A percentile compares a stretch with the other conserved stretches of the same genome.
These are phyloP conservation scores for Seiridium cupressi DNA, from an alignment of 2,329 filamentous ascomycete species.

Conservation along the genomic window DNA sequence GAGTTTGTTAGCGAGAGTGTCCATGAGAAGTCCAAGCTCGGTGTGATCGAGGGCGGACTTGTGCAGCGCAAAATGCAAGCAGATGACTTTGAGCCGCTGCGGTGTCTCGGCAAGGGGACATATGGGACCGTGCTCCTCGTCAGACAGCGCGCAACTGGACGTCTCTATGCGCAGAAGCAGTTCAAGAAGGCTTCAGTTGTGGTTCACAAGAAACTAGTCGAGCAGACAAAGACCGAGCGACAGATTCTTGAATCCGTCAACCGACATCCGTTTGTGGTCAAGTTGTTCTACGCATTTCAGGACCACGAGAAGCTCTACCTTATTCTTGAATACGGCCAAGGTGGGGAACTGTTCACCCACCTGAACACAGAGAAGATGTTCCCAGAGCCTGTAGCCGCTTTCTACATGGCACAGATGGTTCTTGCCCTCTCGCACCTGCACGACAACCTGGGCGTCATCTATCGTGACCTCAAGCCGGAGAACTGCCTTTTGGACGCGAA, in stretches of 20 bases:
- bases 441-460: constrained; percentile 87
- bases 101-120: constrained; percentile 92
- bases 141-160: constrained; percentile 82
- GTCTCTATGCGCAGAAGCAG: constrained; percentile 95
- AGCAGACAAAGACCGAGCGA: constrained; percentile 97
- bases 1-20: constrained; percentile 77
- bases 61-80: constrained; percentile 80
- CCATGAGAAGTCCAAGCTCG: constrained; percentile 33
- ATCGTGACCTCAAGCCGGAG: constrained; percentile 95
- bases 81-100: constrained; percentile 84
- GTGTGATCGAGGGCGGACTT: constrained; percentile 51
- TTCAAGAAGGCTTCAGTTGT: constrained; percentile 96
- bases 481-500: constrained; percentile 92
- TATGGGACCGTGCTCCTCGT: constrained; percentile 95
- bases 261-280: constrained; percentile 95
- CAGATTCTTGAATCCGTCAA: constrained; percentile 94
- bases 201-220: constrained; percentile 91
- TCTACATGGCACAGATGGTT: constrained; percentile 99
- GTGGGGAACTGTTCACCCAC: constrained; percentile 95
- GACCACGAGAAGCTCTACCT: constrained; percentile 97
- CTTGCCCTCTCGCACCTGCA: constrained; percentile 92
- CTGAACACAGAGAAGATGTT: constrained; percentile 95
- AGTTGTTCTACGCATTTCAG: constrained; percentile 97
- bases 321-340: constrained; percentile 95
- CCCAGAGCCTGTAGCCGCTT: constrained; percentile 80